Base-by-base conservation (phyloP, 2,329 filamentous ascomycete species). In the Penicillium sp. region DNA sequence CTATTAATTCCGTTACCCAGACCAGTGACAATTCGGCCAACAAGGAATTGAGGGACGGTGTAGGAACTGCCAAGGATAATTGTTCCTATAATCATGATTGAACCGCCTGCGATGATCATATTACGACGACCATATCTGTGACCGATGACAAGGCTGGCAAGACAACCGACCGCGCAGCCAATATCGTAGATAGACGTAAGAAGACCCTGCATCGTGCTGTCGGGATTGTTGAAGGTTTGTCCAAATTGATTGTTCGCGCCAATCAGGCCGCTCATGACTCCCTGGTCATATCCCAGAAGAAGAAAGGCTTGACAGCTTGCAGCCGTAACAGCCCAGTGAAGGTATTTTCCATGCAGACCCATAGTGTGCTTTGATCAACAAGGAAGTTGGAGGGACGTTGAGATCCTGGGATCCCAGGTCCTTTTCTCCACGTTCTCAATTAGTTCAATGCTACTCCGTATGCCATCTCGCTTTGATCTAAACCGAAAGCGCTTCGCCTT, bases 231-330 rank as follows among this genome's bases (percentile, higher is more conserved):
- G 61, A 76, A 75, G 34, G 74, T 68, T 29, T 60, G 61, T 14
- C 70, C 70, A 47, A 76, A 77, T 34, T 67, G 61, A 50, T 76
- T 76, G 49, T 75, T 61, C n/a, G 74, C 74, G 14, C 74, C 66
- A 48, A 78, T 79, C 39, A 81, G 74, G 39, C 74, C 75, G 47
- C 77, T 77, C 70, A 79, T 75, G 9, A 80, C 77, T 45, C 70
- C 63, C 58, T 63, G 56, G 18, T 55, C 58, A 64, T 70, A 64
- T 9, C 62, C 61, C 16, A 61, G 54, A 8, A 63, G 45, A 43
- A 63, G 59, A 23, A 62, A 62, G 18, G 59, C 61, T 39, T 63
- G 62, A 42, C 61, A 63, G 47, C 61, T 62, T 8, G 62, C 62
- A 13, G 62, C 61, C 16, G 59, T 64, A 45, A 64, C 59, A 47